Evolutionary conservation across 2,329 filamentous ascomycete species (phyloP), one percentile per base, ranked within the genome.

Genomic region (Emmonsia crescens): DNA sequence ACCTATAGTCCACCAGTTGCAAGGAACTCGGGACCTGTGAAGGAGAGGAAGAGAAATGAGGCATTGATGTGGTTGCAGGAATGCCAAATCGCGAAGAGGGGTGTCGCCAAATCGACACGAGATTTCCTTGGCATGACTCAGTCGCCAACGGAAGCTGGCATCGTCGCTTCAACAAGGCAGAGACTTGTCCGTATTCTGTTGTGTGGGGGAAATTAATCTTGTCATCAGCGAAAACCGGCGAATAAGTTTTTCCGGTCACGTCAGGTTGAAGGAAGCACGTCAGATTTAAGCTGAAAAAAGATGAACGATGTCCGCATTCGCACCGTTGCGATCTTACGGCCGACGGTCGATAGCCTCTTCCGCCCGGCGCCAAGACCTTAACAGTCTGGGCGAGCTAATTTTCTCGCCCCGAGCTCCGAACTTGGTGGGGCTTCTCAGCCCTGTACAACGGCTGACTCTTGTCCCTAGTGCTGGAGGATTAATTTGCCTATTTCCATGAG

Each of bases 41-140:
- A 29, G 14, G 10, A 19, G n/a, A 49, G 2, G 24, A n/a, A 29
- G 21, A 36, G 19, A 29, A 1, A n/a, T 6, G 24, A 5, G 27
- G 14, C 12, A 49, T 48, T 3, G 40, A 31, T 1, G 9, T 21
- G 24, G 16, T 29, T 10, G 12, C 3, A 16, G 21, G 1, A n/a
- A 44, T 10, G 54, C 51, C 19, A 42, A 27, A 8, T 16, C 54
- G 24, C 36, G 38, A 29, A 9, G 54, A 38, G 36, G 33, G n/a
- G 36, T 36, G 36, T 57, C 54, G 54, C 54, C n/a, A 57, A 57
- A 57, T 57, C 6, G n/a, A 57, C 54, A 31, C 54, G 54, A 57
- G 54, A 57, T 57, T 42, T 44, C 36, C 54, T 57, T 57, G 54
- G 54, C 54, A 42, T 57, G 36, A 57, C 36, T 40, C 36, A 57